Conservation (phyloP, 768 basidiomycete species). For the Pholiota molesta region DNA sequence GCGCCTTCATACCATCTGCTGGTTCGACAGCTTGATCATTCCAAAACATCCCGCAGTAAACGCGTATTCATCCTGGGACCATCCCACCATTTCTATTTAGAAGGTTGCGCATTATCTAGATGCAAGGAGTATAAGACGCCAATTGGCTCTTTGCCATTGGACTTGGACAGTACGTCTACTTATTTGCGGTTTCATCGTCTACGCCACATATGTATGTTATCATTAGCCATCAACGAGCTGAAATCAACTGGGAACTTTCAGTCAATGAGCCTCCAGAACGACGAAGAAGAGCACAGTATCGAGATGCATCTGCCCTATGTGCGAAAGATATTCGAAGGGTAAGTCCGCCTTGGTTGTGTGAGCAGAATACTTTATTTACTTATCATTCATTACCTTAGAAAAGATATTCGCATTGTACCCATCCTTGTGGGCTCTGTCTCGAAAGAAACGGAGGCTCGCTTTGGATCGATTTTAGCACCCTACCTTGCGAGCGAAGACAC, state of each 20-base stretch:
- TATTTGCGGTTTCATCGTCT: background rate
- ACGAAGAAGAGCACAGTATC: slow-evolving; percentile 95
- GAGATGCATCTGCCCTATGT: slow-evolving; percentile 98
- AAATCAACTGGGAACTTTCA: slow-evolving; percentile 68
- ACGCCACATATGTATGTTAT: slow-evolving; percentile 8
- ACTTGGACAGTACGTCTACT: slow-evolving; percentile 65
- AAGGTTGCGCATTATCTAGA: slow-evolving; percentile 84
- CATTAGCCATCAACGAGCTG: slow-evolving; percentile 68
- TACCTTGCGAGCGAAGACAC: slow-evolving; percentile 81
- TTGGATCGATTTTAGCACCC: slow-evolving; percentile 75
- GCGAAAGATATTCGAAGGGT: slow-evolving; percentile 84
- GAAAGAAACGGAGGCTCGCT: slow-evolving; percentile 57
- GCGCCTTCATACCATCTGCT: slow-evolving; percentile 30
- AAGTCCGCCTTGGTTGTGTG: slow-evolving; percentile 17
- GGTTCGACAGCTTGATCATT: slow-evolving; percentile 8
- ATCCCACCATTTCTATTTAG: slow-evolving; percentile 89
- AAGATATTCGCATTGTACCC: slow-evolving; percentile 83
- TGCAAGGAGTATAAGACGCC: slow-evolving; percentile 85
- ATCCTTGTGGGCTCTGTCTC: slow-evolving; percentile 86
- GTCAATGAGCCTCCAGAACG: slow-evolving; percentile 63
- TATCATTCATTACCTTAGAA: slow-evolving; percentile 37
- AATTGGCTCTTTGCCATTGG: slow-evolving; percentile 78
- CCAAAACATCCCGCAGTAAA: slow-evolving; percentile 52
- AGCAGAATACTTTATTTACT: slow-evolving; percentile 1
- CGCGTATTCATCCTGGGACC: slow-evolving; percentile 95